phyloP scores from a whole-genome alignment of 2,329 filamentous ascomycete genomes.

The Nakataea oryzae region DNA sequence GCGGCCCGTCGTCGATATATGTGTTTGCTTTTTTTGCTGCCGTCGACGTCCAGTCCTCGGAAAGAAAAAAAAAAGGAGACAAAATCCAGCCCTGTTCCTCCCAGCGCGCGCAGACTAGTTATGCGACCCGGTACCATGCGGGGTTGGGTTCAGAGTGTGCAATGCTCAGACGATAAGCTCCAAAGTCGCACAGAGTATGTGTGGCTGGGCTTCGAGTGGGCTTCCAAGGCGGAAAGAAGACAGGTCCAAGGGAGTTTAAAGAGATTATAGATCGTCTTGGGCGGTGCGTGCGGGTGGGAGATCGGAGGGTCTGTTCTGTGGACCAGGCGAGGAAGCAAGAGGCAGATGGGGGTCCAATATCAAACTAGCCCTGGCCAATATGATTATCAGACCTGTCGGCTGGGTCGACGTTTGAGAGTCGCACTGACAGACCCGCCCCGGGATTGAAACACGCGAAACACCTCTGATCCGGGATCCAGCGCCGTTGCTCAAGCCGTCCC shows the following conservation, averaged over 20 bases:
- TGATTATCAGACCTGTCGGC: conserved; percentile 19
- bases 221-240: not conserved
- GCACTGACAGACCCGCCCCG: conserved; percentile 22
- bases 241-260: not conserved
- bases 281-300: conserved; percentile 7
- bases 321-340: conserved; percentile 5
- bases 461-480: conserved; percentile 16
- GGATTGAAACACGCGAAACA: conserved; percentile 30
- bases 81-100: not conserved
- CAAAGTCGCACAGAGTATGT: not conserved
- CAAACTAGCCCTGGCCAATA: not conserved
- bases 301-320: conserved; percentile 13
- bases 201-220: not conserved
- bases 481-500: not conserved
- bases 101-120: not conserved
- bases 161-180: not conserved
- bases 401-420: conserved; percentile 27
- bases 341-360: not conserved
- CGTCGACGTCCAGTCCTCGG: not conserved
- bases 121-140: not conserved
- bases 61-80: not conserved
- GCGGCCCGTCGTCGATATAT: not conserved
- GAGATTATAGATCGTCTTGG: not conserved
- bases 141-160: not conserved
- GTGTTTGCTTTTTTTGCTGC: not conserved